Base-by-base conservation (phyloP, 805 yeast species). In the Brettanomyces custersianus region DNA sequence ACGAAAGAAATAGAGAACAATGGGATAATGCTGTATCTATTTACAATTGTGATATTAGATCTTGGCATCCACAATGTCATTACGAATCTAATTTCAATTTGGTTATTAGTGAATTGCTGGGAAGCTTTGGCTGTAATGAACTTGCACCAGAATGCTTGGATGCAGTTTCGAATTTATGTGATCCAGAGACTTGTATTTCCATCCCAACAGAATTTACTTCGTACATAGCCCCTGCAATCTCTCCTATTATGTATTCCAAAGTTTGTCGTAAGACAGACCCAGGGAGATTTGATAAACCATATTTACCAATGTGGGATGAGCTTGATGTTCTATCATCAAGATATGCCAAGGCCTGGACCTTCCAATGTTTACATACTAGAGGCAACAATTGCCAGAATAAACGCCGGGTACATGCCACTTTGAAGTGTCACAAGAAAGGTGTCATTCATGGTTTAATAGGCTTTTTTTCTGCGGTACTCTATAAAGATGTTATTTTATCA, bases 91-190 rank as follows among this genome's bases (percentile, higher is more conserved):
- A 62, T 13, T 66, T 69, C 38, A 70, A 82, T 49, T 48, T 88
- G 29, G 69, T 87, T 7, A 67, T 90, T 2, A 80, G 94, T 30
- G 96, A 88, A 54, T 60, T 90, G 6, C 56, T 88, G 20, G 96
- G 96, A 5, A 83, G 95, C 12, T 82, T 90, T 60, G 96, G 95
- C 4, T 90, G 94, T 54, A 90, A 88, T 55, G 96, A 88, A 52
- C 64, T 85, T 13, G 70, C 84, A 7, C 96, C 97, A 0, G 97
- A 88, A 53, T 78, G 92, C 39, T 54, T 85, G 3, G 62, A 61
- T 31, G 59, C 67, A 1, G 48, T 66, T 13, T 68, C 70, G 35
- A 43, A 48, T 33, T 45, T 50, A 45, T 40, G 68, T 46, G 67
- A 72, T 55, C 45, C 70, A 55, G 36, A 58, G 45, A 39, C 53